Base-by-base conservation (phyloP, 202 grass and related monocot species). In the Alloteropsis angusta region DNA sequence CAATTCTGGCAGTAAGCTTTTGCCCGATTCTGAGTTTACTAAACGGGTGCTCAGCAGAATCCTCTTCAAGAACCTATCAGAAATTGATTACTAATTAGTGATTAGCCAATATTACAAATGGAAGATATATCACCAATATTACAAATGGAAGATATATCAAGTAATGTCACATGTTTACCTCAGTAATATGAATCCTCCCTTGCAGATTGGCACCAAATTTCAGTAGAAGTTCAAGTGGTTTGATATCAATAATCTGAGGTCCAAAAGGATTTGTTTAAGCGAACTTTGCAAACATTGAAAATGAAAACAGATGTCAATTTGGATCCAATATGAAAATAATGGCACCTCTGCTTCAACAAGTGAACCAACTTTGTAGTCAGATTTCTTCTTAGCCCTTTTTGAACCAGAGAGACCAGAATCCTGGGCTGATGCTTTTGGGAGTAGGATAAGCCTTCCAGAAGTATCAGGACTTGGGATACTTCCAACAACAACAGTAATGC, bases 161-260 rank as follows among this genome's bases (percentile, higher is more conserved):
- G 85, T 53, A 64, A 77, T 77, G 22, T 59, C 18, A 32, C 52
- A 71, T 39, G 34, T 59, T 79, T 65, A 98, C 95, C 91, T 98
- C 91, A 8, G 91, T 94, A 80, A 94, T 87, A 85, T 98, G 95
- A 69, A 98, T 75, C 87, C 87, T 88, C 71, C 95, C 91, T 71
- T 82, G 87, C 85, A 83, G 61, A 76, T 87, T 90, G 59, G 10
- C 62, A 84, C 89, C 87, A 87, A 90, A 90, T 85, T 90, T 90
- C 76, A 94, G 37, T 85, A 87, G 16, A 71, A 98, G 58, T 63
- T 94, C 91, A 52, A 98, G 87, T 65, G 89, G 87, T 50, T 98
- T 98, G 67, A 94, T 98, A 60, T 92, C 85, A 42, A 90, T 63
- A 90, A 97, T 78, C 88, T 93, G 71, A 53, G 43, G 50, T 37